phyloP scores from a whole-genome alignment of 2,329 filamentous ascomycete species.

The Pseudocercospora pini-densiflorae region DNA sequence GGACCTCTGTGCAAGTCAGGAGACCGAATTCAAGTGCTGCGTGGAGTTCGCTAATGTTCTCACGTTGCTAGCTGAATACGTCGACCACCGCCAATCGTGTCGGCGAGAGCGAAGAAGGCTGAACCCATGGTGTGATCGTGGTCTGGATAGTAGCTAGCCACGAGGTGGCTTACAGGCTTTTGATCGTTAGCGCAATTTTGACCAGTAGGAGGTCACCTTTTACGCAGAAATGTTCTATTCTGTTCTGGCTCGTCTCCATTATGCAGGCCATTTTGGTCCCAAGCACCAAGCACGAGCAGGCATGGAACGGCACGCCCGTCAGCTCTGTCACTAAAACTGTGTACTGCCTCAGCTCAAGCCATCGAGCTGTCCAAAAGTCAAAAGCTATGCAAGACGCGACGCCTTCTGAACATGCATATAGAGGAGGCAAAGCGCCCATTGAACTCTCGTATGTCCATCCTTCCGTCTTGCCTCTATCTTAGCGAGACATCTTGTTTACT shows the following conservation, averaged over 20 bases:
- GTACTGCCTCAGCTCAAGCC: constrained; percentile 15
- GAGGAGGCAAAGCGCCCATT: too few species aligned
- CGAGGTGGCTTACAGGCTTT: constrained; percentile 21
- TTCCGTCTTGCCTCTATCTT: neutral
- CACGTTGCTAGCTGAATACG: neutral
- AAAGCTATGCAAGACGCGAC: constrained; percentile 17
- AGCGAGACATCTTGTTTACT: neutral
- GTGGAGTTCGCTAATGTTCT: neutral
- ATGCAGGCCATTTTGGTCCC: constrained; percentile 1
- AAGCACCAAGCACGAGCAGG: constrained; percentile 9
- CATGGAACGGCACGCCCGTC: constrained; percentile 13
- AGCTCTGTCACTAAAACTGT: constrained; percentile 7
- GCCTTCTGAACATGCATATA: constrained; percentile 7
- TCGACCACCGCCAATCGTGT: constrained; percentile 10
- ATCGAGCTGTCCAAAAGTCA: constrained; percentile 10
- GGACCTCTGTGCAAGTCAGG: neutral
- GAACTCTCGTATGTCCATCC: neutral
- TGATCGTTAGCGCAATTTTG: too few species aligned
- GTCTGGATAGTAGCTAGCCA: constrained; percentile 1
- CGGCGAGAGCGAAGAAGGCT: constrained; percentile 20
- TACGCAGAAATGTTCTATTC: too few species aligned
- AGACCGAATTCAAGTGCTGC: neutral
- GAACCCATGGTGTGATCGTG: constrained; percentile 9
- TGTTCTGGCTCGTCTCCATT: constrained; percentile 6
- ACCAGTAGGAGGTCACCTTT: neutral